Evolutionary conservation across 257 asterid species (phyloP).

Genomic region (Forsythia viridissima): DNA sequence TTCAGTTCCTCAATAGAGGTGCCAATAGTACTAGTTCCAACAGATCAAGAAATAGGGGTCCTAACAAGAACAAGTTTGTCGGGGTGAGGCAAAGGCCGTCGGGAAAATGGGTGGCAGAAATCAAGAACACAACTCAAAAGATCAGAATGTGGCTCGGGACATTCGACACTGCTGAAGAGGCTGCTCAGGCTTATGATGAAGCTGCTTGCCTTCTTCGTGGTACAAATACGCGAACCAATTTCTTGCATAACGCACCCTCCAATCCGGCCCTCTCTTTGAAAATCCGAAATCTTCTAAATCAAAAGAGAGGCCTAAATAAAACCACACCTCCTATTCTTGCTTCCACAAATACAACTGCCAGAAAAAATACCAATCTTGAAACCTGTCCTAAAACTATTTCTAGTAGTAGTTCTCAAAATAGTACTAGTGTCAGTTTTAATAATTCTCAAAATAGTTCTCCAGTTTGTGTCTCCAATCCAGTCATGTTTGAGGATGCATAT

Average conservation of each 20-base stretch:
- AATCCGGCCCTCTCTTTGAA: constrained; percentile 76
- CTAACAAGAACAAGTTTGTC: constrained; percentile 56
- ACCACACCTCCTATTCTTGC: constrained; percentile 22
- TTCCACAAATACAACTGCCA: constrained; percentile 14
- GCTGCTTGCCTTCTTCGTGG: constrained; percentile 89
- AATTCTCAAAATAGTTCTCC: constrained; percentile 10
- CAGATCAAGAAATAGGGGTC: constrained; percentile 31
- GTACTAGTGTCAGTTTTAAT: constrained; percentile 21
- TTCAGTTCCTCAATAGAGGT: constrained; percentile 39
- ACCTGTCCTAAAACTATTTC: background rate
- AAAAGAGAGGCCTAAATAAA: constrained; percentile 55
- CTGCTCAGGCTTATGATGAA: constrained; percentile 84
- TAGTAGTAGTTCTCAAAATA: constrained; percentile 13
- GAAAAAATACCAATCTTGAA: constrained; percentile 19
- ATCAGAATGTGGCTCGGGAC: constrained; percentile 93
- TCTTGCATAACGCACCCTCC: constrained; percentile 55
- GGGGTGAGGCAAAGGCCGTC: constrained; percentile 91
- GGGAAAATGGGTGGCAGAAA: constrained; percentile 90
- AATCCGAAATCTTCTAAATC: constrained; percentile 70
- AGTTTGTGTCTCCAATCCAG: constrained; percentile 11
- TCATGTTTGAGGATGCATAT: constrained; percentile 38
- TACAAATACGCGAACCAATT: constrained; percentile 72
- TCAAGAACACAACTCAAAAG: constrained; percentile 89
- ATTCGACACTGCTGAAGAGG: constrained; percentile 85
- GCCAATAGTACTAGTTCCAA: constrained; percentile 5